Conservation (phyloP, 345 rosid genomes). For the Salix dunnii region DNA sequence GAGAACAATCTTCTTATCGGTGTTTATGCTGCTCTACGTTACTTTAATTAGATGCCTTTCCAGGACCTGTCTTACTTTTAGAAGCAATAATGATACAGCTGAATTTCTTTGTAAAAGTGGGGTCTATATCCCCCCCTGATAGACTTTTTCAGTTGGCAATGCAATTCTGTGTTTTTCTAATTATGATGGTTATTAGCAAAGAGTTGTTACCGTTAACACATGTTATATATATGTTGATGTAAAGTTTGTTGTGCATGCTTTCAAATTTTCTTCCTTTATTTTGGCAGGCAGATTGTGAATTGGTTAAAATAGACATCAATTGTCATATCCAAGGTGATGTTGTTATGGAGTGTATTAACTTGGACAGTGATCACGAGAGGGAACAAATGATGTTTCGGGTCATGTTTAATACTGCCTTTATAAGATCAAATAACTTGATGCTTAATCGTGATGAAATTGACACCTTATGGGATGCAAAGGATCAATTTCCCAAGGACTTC, state of each 20-base stretch:
- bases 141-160: background rate
- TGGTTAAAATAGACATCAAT: slow-evolving; percentile 62
- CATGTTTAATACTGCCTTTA: slow-evolving; percentile 75
- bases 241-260: slow-evolving; percentile 3
- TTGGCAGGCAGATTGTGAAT: slow-evolving; percentile 63
- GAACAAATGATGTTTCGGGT: slow-evolving; percentile 72
- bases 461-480: slow-evolving; percentile 55
- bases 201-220: background rate
- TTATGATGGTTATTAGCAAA: background rate
- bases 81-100: background rate
- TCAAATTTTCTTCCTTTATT: slow-evolving; percentile 30
- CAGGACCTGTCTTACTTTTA: background rate
- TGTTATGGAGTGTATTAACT: slow-evolving; percentile 64
- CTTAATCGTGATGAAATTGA: slow-evolving; percentile 68
- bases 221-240: background rate
- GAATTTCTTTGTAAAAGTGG: background rate
- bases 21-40: background rate
- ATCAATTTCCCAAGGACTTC: slow-evolving; percentile 66
- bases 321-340: slow-evolving; percentile 77
- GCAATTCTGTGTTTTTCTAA: background rate
- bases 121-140: background rate
- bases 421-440: slow-evolving; percentile 59
- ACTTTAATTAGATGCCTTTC: background rate
- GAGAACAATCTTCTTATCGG: background rate
- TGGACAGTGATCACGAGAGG: slow-evolving; percentile 54